phyloP scores from a whole-genome alignment of 192 early-diverging fungal species.

The Linnemannia exigua region DNA sequence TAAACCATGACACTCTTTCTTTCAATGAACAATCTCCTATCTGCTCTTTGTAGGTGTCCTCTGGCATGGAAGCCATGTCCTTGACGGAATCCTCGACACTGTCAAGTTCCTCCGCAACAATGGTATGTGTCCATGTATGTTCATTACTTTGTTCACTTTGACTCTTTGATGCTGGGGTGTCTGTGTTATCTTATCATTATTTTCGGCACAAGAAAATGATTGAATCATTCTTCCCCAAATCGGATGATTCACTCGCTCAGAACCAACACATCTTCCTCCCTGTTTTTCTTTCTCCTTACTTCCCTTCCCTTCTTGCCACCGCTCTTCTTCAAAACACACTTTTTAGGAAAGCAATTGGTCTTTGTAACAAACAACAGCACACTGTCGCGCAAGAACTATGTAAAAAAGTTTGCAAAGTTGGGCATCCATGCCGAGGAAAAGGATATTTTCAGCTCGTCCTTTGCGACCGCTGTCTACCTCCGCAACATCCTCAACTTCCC shows the following conservation, averaged over 20 bases:
- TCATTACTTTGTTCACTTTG: not conserved
- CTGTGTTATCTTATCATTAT: not conserved
- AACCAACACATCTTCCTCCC: not conserved
- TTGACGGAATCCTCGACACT: conserved; percentile 79
- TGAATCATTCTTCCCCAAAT: not conserved
- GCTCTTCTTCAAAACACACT: not conserved
- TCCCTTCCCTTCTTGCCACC: no score
- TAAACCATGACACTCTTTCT: not conserved
- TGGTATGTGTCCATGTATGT: conserved; percentile 54
- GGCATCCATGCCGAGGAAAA: conserved; percentile 87
- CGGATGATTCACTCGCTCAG: not conserved
- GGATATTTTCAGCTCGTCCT: conserved; percentile 95
- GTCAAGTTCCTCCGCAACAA: conserved; percentile 79
- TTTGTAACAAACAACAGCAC: conserved; percentile 99
- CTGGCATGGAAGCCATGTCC: conserved; percentile 82
- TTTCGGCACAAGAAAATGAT: not conserved
- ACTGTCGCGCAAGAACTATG: conserved; percentile 85
- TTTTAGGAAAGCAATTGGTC: conserved; percentile 92
- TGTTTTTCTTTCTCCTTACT: not conserved
- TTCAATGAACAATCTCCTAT: not conserved
- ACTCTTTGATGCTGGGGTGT: not conserved
- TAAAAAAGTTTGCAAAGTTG: conserved; percentile 85
- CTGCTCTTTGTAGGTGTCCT: conserved; percentile 80
- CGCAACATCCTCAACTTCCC: conserved; percentile 87
- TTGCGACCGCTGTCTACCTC: conserved; percentile 94